phyloP scores from a whole-genome alignment of 495 filamentous ascomycete species.

The Penicillium subrubescens region DNA sequence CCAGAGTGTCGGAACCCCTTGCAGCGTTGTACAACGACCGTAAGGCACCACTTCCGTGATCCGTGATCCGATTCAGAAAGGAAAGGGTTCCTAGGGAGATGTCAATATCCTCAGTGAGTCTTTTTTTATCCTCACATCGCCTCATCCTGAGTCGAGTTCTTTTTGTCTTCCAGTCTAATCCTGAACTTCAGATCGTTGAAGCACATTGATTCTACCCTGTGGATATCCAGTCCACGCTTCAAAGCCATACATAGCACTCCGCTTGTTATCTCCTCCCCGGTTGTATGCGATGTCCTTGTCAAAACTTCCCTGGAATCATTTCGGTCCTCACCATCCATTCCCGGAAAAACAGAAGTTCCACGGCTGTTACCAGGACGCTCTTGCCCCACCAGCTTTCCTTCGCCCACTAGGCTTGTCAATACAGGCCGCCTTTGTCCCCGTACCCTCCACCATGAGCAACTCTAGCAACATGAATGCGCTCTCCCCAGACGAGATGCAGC shows the following conservation, averaged over 20 bases:
- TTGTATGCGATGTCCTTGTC: constrained; percentile 50
- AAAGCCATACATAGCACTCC: neutral
- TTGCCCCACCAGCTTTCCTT: constrained; percentile 25
- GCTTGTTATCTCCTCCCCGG: neutral
- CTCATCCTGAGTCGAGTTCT: neutral
- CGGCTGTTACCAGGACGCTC: constrained; percentile 27
- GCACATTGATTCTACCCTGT: constrained; percentile 7
- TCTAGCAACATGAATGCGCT: constrained; percentile 48
- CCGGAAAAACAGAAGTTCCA: constrained; percentile 35
- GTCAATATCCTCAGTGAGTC: constrained; percentile 9
- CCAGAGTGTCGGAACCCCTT: constrained; percentile 17
- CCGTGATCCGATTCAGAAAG: constrained; percentile 6
- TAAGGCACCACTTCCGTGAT: neutral
- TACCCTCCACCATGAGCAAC: constrained; percentile 18
- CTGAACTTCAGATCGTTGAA: constrained; percentile 3
- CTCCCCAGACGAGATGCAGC: constrained; percentile 54
- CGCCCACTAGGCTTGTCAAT: constrained; percentile 30
- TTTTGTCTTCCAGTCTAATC: neutral
- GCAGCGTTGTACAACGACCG: constrained; percentile 18
- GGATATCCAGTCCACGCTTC: constrained; percentile 14
- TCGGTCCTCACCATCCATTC: constrained; percentile 41
- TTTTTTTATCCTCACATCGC: neutral
- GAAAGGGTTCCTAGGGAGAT: constrained; percentile 12
- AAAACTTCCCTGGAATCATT: constrained; percentile 41
- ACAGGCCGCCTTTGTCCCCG: constrained; percentile 19